Base-by-base conservation (phyloP, 2,329 filamentous ascomycete genomes). In the Cladophialophora yegresii region DNA sequence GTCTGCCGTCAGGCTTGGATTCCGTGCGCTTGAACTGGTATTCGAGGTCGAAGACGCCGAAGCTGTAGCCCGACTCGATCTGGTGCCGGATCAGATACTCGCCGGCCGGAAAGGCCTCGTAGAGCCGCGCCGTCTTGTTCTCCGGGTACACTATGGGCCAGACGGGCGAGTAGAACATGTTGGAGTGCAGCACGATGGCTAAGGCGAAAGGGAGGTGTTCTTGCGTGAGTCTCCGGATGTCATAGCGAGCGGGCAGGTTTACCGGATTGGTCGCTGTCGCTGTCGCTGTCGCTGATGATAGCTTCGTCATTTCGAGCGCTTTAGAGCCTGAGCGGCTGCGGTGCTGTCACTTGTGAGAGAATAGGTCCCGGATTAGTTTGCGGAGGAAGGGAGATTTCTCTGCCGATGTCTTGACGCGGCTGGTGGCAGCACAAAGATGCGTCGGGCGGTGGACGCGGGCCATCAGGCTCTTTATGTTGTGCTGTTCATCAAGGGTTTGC, bases 1-100 rank as follows among this genome's bases (percentile, higher is more conserved):
- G 49, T 6, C 58, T 63, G 45, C 56, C 72, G 59, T 23, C 74
- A 45, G 71, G 65, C 22, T 64, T 69, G 32, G 73, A 76, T 26
- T 75, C 71, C 5, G 72, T 63, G 2, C 70, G 70, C 58, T 75
- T 77, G 74, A 72, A 79, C 22, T 67, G 40, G 66, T 77, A 78
- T 47, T 77, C 69, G 8, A 72, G 75, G 67, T 79, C 77, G 70
- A 77, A 77, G 36, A 79, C 75, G 58, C 76, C 77, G 65, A 73
- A 77, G 45, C 73, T 75, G 3, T 76, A 59, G 2, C 73, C 75
- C 1, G 73, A 75, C 36, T 71, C 60, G 63, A 78, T 72, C 61
- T 76, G 73, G 62, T 77, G 74, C 6, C 63, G 58, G 4, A 75
- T 63, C 22, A 78, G 72, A 62, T 78, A 76, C 7, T 67, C 69